Evolutionary conservation across 441 rosid species (phyloP).

Genomic region (Erysimum pusillum): DNA sequence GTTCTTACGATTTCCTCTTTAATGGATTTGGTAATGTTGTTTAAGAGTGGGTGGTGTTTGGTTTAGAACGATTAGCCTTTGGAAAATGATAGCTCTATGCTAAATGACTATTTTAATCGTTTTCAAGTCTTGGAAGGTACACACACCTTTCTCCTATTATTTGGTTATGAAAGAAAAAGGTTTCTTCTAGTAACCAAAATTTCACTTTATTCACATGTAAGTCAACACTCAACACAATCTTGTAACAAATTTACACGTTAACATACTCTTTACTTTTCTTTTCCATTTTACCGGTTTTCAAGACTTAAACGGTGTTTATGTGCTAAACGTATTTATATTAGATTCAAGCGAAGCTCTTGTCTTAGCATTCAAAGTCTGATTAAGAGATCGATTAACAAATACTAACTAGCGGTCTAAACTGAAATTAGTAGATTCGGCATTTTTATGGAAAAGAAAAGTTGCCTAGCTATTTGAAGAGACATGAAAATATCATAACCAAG

Average conservation of each 20-base stretch:
- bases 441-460: not conserved
- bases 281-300: not conserved
- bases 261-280: not conserved
- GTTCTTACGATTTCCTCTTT: conserved; percentile 13
- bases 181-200: conserved; percentile 26
- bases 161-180: conserved; percentile 19
- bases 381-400: no score
- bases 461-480: not conserved
- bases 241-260: conserved; percentile 33
- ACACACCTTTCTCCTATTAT: conserved; percentile 27
- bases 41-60: conserved; percentile 47
- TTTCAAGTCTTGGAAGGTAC: conserved; percentile 34
- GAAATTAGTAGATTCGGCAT: no score
- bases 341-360: no score
- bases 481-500: not conserved
- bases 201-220: conserved; percentile 30
- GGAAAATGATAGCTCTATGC: conserved; percentile 26
- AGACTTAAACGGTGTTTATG: not conserved
- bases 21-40: conserved; percentile 26
- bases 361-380: no score
- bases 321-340: no score
- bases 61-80: conserved; percentile 35
- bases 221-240: not conserved
- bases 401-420: no score
- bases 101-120: not conserved